These are phyloP conservation scores for Podaxis pistillaris DNA, from an alignment of 768 basidiomycete species.

Conservation along the genomic window DNA sequence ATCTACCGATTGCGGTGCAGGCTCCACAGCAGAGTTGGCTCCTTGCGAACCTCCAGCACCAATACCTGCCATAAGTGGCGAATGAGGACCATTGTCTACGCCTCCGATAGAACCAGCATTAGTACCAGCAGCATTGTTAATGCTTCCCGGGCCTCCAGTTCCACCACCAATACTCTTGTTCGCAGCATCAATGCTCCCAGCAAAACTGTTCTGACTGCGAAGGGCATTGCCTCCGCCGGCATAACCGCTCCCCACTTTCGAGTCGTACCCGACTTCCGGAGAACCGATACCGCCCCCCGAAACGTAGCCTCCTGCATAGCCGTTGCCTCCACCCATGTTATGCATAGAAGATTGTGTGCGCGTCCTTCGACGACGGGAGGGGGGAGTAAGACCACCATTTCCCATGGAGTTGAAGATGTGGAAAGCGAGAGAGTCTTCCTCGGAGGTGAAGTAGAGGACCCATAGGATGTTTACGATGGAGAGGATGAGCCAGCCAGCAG, in stretches of 20 bases:
- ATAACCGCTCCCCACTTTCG: slow-evolving; percentile 53
- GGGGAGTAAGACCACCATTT: slow-evolving; percentile 80
- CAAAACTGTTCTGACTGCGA: slow-evolving; percentile 56
- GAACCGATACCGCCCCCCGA: slow-evolving; percentile 72
- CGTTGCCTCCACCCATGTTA: slow-evolving; percentile 60
- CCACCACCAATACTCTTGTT: slow-evolving; percentile 34
- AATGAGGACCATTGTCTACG: slow-evolving; percentile 51
- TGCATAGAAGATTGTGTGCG: slow-evolving; percentile 61
- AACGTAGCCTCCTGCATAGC: slow-evolving; percentile 61
- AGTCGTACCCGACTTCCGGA: slow-evolving; percentile 59
- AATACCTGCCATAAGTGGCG: slow-evolving; percentile 68
- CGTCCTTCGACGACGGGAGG: slow-evolving; percentile 75
- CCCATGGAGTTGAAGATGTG: slow-evolving; percentile 88
- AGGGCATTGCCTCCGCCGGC: slow-evolving; percentile 47
- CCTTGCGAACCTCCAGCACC: slow-evolving; percentile 50
- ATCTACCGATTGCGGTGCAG: slow-evolving; percentile 33
- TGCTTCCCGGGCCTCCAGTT: slow-evolving; percentile 47
- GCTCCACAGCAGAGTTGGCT: slow-evolving; percentile 23
- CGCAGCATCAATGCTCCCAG: slow-evolving; percentile 38
- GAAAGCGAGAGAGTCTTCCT: slow-evolving; percentile 85
- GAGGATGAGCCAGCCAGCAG: slow-evolving; percentile 92
- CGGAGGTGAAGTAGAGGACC: slow-evolving; percentile 96
- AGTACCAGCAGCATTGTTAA: slow-evolving; percentile 42
- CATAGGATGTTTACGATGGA: slow-evolving; percentile 91
- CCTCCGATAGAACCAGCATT: slow-evolving; percentile 40